Percentiles rank a stretch among this genome's conserved stretches.
Evolutionary conservation across 2,329 filamentous ascomycete species (phyloP).

Genomic region (Colletotrichum sp.): DNA sequence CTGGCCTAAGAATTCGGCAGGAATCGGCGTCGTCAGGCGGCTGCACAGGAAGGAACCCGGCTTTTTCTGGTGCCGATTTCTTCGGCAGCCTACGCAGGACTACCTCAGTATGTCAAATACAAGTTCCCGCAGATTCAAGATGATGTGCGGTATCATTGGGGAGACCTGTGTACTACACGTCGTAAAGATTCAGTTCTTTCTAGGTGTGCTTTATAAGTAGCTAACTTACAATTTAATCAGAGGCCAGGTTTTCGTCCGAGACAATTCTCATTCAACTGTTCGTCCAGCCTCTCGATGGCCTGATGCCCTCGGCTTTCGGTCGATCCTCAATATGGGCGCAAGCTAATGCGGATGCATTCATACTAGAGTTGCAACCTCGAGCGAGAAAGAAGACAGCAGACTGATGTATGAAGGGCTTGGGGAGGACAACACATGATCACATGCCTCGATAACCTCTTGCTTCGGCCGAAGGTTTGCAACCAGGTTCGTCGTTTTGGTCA

Average conservation of each 20-base stretch:
- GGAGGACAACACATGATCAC: not conserved
- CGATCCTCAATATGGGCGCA: not conserved
- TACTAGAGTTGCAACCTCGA: not conserved
- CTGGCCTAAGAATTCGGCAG: accelerated
- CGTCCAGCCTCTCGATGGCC: not conserved
- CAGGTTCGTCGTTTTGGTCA: not conserved
- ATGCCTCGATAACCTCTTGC: not conserved
- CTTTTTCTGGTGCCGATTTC: not conserved
- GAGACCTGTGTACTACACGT: not conserved
- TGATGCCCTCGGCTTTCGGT: not conserved
- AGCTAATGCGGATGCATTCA: not conserved
- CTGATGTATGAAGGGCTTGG: not conserved
- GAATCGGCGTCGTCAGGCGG: not conserved
- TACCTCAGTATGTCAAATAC: not conserved
- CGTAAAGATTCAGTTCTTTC: accelerated
- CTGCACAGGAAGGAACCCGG: not conserved
- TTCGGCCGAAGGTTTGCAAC: not conserved
- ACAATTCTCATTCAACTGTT: not conserved
- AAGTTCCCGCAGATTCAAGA: not conserved
- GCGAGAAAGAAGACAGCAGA: accelerated
- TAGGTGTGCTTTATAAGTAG: not conserved
- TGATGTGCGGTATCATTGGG: accelerated
- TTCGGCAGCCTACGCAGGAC: not conserved
- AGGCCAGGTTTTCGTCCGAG: not conserved
- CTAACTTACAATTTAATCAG: not conserved